phyloP scores from a whole-genome alignment of 78 protist species.

The Protostelium mycophagum region DNA sequence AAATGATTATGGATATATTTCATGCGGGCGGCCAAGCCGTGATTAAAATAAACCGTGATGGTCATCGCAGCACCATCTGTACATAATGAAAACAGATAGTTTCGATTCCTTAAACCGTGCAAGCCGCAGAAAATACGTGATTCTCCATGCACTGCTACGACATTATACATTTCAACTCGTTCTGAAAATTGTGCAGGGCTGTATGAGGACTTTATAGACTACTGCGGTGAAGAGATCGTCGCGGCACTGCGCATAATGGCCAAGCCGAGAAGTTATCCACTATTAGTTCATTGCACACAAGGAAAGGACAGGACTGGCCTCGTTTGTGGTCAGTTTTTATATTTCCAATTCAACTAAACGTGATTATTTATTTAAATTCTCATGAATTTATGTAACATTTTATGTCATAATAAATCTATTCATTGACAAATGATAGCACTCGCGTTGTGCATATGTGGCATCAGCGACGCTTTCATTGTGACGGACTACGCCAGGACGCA shows the following conservation, averaged over 20 bases:
- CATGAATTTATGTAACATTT: too few relatives aligned
- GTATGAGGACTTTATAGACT: neutral
- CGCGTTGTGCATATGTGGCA: neutral
- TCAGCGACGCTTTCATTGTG: neutral
- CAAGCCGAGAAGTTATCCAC: neutral
- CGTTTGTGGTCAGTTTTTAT: neutral
- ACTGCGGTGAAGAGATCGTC: neutral
- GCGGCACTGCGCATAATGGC: neutral
- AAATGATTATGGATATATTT: too few relatives aligned
- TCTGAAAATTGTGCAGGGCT: neutral
- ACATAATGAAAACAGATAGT: too few relatives aligned
- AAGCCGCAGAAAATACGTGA: too few relatives aligned
- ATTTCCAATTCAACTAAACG: neutral
- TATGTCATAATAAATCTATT: too few relatives aligned
- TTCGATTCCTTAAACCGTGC: too few relatives aligned
- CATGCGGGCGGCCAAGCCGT: too few relatives aligned
- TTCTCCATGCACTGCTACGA: too few relatives aligned
- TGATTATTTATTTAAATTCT: too few relatives aligned
- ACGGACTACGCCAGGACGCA: neutral
- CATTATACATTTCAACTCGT: neutral
- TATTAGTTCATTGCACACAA: neutral
- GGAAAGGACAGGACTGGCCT: neutral
- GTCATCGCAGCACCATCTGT: too few relatives aligned
- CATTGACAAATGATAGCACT: neutral
- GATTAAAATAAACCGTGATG: too few relatives aligned